Evolutionary conservation across 2,329 filamentous ascomycete genomes (phyloP), one percentile per base, ranked within the genome.

Genomic region (Sclerotinia minor): DNA sequence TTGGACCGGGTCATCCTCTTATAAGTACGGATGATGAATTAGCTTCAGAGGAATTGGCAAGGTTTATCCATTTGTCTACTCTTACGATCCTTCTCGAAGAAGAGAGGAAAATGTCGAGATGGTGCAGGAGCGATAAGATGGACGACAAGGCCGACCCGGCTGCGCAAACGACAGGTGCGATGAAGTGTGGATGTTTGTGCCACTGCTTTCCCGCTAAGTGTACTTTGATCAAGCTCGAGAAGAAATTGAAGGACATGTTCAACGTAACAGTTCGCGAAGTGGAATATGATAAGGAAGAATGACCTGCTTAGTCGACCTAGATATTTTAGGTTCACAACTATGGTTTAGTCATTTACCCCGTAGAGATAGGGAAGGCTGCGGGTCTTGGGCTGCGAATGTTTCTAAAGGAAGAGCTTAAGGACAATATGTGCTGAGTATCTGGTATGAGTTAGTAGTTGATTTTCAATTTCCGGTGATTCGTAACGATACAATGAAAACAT

Each of bases 181-280:
- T 35, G 58, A 44, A 49, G n/a, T 49, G 44, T 24, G 44, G 29
- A 24, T 49, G 44, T n/a, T 5, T 24, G 44, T 61, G 44, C 17
- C 58, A 49, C 17, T 58, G 55, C 24, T 44, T 60, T 60, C 57
- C 38, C 17, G 57, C 41, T 2, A 41, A 21, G 24, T 60, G 44
- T 47, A 35, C 6, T 49, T 49, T 32, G 54, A 24, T 41, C 29
- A 61, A 49, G 29, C 9, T 61, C 29, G 44, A 32, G 44, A 5
- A 19, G 21, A 61, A 61, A 61, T 11, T 19, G 19, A 61, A 49
- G 44, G 29, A 49, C 5, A 19, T 35, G 13, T 35, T 35, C 44
- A 61, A 35, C 21, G 7, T 35, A 24, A 61, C 44, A 35, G 13
- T 49, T 8, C 24, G 21, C 21, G 44, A 60, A 61, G 44, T 49